Evolutionary conservation across 805 yeast genomes (phyloP), one percentile per base, ranked within the genome.

Genomic region (Candida piceae): DNA sequence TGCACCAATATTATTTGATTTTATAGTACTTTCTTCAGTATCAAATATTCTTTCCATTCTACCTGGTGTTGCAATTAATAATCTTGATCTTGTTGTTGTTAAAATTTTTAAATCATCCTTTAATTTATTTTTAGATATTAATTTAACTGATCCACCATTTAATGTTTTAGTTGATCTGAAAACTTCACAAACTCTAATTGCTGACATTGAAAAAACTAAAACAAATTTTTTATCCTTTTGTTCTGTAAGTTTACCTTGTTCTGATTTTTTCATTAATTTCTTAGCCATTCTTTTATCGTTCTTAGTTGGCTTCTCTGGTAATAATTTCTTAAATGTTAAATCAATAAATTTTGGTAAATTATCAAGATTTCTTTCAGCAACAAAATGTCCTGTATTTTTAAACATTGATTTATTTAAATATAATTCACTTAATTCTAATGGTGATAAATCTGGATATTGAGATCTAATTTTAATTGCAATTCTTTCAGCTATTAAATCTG

Each of bases 161-260:
- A 27, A 65, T 38, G 50, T 69, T 55, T 60, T 68, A 36, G 74
- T 58, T 1, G 84, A 77, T 46, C 95, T 72, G 53, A 74, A 81
- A 3, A 87, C 70, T 50, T 89, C 96, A 52, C 96, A 90, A 2
- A 87, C 93, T 47, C 97, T 71, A 17, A 87, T 65, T 9, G 95
- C 93, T 0, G 95, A 85, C 67, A 83, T 72, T 1, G 89, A 72
- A 12, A 82, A 50, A 2, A 80, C 60, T 12, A 80, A 59, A 45
- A 77, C 55, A 60, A 71, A 64, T 36, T 72, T 70, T 20, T 72
- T 58, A 20, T 36, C 42, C 21, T 21, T 35, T 27, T 29, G 46
- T 39, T 49, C 36, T 6, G 16, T 24, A 12, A 12, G 12, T 12
- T 24, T 24, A 12, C 26, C 26, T 45, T 18, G 42, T 39, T 27